A percentile compares a stretch with the other conserved stretches of the same genome.
Conservation (phyloP, 1,284 basidiomycete species). For the Phlebopus sp. region DNA sequence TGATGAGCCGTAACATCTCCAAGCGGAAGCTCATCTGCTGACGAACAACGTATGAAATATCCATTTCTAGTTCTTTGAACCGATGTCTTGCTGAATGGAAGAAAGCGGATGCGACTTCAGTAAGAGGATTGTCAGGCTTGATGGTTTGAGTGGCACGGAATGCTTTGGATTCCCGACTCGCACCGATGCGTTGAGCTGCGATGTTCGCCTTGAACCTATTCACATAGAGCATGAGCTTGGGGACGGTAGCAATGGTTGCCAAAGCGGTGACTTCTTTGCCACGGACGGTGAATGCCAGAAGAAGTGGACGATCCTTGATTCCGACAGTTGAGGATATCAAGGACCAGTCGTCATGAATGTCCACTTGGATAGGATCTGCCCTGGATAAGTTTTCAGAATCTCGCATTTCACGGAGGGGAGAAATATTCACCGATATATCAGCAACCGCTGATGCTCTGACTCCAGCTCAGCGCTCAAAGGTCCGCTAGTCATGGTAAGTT, state of each 20-base stretch:
- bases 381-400: slow-evolving; percentile 37
- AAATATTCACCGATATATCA: slow-evolving; percentile 70
- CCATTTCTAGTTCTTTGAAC: slow-evolving; percentile 61
- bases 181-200: slow-evolving; percentile 69
- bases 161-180: slow-evolving; percentile 68
- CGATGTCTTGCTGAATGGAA: slow-evolving; percentile 67
- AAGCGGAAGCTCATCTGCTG: slow-evolving; percentile 73
- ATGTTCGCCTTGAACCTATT: slow-evolving; percentile 74
- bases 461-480: slow-evolving; percentile 65
- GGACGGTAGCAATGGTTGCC: slow-evolving; percentile 71
- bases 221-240: slow-evolving; percentile 67
- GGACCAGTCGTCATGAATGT: slow-evolving; percentile 83
- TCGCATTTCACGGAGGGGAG: background rate
- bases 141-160: slow-evolving; percentile 65
- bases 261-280: slow-evolving; percentile 71
- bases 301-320: slow-evolving; percentile 56
- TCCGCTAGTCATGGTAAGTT: slow-evolving; percentile 75
- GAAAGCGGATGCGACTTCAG: slow-evolving; percentile 82
- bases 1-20: slow-evolving; percentile 57
- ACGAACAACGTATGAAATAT: slow-evolving; percentile 57
- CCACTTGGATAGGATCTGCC: slow-evolving; percentile 74
- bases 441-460: slow-evolving; percentile 73
- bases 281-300: slow-evolving; percentile 72
- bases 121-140: slow-evolving; percentile 73
- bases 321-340: slow-evolving; percentile 40